Conservation (phyloP, 345 rosid species). For the Hibiscus mutabilis region DNA sequence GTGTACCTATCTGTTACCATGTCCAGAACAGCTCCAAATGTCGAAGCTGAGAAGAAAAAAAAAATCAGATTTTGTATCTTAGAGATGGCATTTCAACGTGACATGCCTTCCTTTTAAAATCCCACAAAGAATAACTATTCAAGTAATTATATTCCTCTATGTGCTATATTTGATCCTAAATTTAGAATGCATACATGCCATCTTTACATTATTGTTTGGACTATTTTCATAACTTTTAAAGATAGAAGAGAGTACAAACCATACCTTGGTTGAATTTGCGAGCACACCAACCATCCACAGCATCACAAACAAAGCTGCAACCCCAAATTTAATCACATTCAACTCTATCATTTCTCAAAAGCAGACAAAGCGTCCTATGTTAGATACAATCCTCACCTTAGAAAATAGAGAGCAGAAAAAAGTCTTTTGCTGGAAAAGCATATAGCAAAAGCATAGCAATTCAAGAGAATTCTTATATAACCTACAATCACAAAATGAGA, state of each 20-base stretch:
- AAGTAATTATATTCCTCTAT: not conserved
- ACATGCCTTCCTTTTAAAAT: not conserved
- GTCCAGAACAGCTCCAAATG: slow-evolving; percentile 95
- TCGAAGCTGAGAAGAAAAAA: slow-evolving; percentile 62
- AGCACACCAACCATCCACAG: slow-evolving; percentile 91
- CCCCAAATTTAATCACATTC: slow-evolving; percentile 5
- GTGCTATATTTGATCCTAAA: not conserved
- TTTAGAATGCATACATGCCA: slow-evolving; percentile 1
- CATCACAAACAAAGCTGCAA: slow-evolving; percentile 91
- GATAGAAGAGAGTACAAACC: not conserved
- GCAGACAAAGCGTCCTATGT: not conserved
- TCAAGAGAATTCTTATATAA: slow-evolving; percentile 68
- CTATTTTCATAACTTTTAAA: not conserved
- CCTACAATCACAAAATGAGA: slow-evolving; percentile 35
- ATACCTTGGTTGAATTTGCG: slow-evolving; percentile 93
- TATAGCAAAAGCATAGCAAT: slow-evolving; percentile 66
- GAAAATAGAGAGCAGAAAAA: slow-evolving; percentile 62
- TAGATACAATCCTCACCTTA: slow-evolving; percentile 41
- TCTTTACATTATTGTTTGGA: not conserved
- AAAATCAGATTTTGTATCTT: slow-evolving; percentile 12
- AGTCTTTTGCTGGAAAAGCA: slow-evolving; percentile 77
- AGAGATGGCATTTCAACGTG: not conserved
- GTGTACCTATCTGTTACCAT: slow-evolving; percentile 92
- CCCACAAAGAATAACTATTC: not conserved
- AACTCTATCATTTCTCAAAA: slow-evolving; percentile 4